These are phyloP conservation scores for Neurospora sp. DNA, from an alignment of 495 filamentous ascomycete species.

Conservation along the genomic window DNA sequence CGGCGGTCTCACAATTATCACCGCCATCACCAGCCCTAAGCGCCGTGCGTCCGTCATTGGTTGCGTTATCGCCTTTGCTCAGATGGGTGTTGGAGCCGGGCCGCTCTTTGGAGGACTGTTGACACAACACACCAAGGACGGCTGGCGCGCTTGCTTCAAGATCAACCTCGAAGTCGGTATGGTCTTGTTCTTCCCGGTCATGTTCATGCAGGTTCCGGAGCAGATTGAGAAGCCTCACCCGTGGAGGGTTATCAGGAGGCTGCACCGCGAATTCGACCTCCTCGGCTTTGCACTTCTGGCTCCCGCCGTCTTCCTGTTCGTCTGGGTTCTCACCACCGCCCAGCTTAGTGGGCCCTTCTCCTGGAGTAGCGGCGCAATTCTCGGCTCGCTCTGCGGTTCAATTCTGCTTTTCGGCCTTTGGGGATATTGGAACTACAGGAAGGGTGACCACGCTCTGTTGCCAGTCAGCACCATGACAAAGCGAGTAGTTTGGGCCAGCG, in stretches of 20 bases:
- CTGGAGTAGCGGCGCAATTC: conserved; percentile 53
- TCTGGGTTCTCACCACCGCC: conserved; percentile 61
- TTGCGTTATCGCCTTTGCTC: conserved; percentile 41
- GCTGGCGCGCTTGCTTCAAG: conserved; percentile 59
- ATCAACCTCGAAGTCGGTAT: conserved; percentile 62
- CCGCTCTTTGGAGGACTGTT: conserved; percentile 50
- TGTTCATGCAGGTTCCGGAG: conserved; percentile 39
- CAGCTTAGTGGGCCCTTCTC: conserved; percentile 67
- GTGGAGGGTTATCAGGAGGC: conserved; percentile 16
- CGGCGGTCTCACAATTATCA: conserved; percentile 27
- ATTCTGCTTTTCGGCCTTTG: conserved; percentile 50
- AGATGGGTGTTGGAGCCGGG: conserved; percentile 58
- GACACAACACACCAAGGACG: conserved; percentile 26
- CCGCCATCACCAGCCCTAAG: conserved; percentile 22
- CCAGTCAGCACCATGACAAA: conserved; percentile 56
- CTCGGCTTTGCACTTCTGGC: conserved; percentile 54
- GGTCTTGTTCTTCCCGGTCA: conserved; percentile 45
- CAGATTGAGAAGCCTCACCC: conserved; percentile 28
- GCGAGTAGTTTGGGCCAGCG: conserved; percentile 45
- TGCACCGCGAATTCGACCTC: conserved; percentile 55
- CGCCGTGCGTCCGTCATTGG: conserved; percentile 29
- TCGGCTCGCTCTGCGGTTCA: conserved; percentile 54
- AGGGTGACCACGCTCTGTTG: conserved; percentile 55
- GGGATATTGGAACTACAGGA: conserved; percentile 45
- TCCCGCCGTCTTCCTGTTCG: conserved; percentile 38